These are phyloP conservation scores for Ramaria rubella DNA, from an alignment of 768 basidiomycete genomes.

Conservation along the genomic window DNA sequence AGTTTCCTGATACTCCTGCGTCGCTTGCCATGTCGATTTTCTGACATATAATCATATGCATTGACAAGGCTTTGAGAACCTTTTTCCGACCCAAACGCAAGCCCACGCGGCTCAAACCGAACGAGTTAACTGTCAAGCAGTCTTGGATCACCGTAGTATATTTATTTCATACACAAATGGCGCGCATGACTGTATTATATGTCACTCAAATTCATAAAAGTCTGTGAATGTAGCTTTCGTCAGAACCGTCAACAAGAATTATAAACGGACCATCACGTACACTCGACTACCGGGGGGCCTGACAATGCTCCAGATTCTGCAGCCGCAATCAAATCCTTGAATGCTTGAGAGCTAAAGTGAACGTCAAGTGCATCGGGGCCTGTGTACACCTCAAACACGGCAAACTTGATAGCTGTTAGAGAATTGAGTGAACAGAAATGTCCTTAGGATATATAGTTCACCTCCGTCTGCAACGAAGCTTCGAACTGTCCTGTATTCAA, in stretches of 20 bases:
- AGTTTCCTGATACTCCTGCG: no score
- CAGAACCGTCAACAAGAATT: background rate
- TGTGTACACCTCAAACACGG: background rate
- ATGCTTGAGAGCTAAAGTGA: background rate
- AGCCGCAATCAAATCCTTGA: background rate
- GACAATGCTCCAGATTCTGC: background rate
- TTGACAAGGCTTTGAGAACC: no score
- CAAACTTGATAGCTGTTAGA: background rate
- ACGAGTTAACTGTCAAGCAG: no score
- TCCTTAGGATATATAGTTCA: background rate
- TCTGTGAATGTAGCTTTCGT: background rate
- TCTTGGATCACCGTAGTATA: no score
- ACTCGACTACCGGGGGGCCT: background rate
- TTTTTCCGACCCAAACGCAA: no score
- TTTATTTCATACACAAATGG: no score
- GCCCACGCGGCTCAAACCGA: no score
- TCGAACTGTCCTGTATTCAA: slow-evolving; percentile 1
- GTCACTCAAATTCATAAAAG: background rate
- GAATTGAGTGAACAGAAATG: background rate
- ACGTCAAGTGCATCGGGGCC: background rate
- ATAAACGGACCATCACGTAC: background rate
- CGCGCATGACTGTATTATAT: no score
- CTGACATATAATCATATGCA: no score
- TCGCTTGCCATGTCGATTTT: no score
- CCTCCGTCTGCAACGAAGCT: background rate